A percentile compares a stretch with the other conserved stretches of the same genome.
phyloP scores from a whole-genome alignment of 371 early-diverging fungal genomes.

The Mucor piriformis region DNA sequence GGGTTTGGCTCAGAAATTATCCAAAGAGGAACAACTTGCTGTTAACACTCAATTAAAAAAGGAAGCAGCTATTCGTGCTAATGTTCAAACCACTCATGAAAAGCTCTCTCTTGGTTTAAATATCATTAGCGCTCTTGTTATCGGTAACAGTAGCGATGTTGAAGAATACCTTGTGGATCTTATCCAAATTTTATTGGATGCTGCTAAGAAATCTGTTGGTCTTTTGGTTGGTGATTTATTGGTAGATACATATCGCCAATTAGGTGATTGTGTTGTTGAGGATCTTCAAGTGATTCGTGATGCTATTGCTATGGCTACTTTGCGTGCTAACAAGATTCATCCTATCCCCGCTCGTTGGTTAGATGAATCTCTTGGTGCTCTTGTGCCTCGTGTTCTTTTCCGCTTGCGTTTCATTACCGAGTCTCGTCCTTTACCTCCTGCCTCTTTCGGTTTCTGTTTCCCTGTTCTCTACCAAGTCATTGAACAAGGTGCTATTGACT shows the following conservation, averaged over 20 bases:
- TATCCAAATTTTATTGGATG: slow-evolving; percentile 50
- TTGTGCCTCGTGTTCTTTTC: slow-evolving; percentile 74
- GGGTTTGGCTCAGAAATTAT: slow-evolving; percentile 60
- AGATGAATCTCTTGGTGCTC: slow-evolving; percentile 64
- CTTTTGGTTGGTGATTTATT: slow-evolving; percentile 61
- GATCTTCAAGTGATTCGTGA: slow-evolving; percentile 51
- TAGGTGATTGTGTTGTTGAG: slow-evolving; percentile 58
- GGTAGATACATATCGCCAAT: slow-evolving; percentile 58
- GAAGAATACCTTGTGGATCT: slow-evolving; percentile 51
- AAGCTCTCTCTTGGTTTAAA: slow-evolving; percentile 66
- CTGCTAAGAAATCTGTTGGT: slow-evolving; percentile 55
- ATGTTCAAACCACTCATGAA: slow-evolving; percentile 59
- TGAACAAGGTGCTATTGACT: slow-evolving; percentile 66
- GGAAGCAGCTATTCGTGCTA: slow-evolving; percentile 73
- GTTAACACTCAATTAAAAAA: slow-evolving; percentile 75
- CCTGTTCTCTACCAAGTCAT: slow-evolving; percentile 78
- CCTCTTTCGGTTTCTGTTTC: slow-evolving; percentile 83
- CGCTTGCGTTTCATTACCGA: slow-evolving; percentile 76
- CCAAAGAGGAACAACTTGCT: slow-evolving; percentile 83
- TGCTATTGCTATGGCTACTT: slow-evolving; percentile 67
- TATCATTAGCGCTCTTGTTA: slow-evolving; percentile 64
- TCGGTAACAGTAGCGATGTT: slow-evolving; percentile 58
- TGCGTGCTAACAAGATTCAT: slow-evolving; percentile 67
- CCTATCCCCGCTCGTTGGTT: slow-evolving; percentile 74
- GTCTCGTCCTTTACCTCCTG: slow-evolving; percentile 64